phyloP scores from a whole-genome alignment of 108 stramenopile species.

The Cyclotella atomus region DNA sequence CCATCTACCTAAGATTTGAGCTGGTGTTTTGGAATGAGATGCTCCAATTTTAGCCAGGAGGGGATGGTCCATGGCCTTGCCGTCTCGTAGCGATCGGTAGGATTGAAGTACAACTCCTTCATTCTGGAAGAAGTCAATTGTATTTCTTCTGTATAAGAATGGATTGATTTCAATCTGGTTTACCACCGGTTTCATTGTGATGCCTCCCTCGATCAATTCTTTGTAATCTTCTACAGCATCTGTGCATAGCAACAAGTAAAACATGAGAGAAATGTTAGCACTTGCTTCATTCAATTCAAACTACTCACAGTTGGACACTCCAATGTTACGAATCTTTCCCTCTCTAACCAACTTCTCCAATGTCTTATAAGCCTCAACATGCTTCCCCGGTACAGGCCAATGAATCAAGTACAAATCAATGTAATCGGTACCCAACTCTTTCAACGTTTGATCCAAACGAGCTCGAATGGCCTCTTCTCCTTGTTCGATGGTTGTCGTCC shows the following conservation, averaged over 20 bases:
- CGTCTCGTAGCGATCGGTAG: conserved; percentile 84
- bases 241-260: too few relatives aligned
- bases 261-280: too few relatives aligned
- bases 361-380: conserved; percentile 85
- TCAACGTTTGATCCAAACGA: conserved; percentile 78
- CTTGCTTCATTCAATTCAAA: too few relatives aligned
- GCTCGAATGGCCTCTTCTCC: conserved; percentile 74
- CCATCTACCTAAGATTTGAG: conserved; percentile 94
- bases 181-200: conserved; percentile 66
- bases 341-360: conserved; percentile 59
- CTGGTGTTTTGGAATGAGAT: conserved; percentile 61
- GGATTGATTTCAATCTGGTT: conserved; percentile 97
- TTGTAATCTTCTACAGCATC: conserved; percentile 83
- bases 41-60: conserved; percentile 63
- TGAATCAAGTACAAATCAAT: conserved; percentile 92
- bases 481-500: conserved; percentile 91
- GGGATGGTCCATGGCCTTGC: conserved; percentile 87
- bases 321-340: conserved; percentile 79
- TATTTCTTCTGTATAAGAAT: conserved; percentile 85
- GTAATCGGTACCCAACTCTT: conserved; percentile 82
- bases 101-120: conserved; percentile 89
- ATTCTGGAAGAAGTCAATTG: conserved; percentile 66
- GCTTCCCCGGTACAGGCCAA: conserved; percentile 92
- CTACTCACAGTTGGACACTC: conserved; percentile 81
- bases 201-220: conserved; percentile 72